Base-by-base conservation (phyloP, 2,329 filamentous ascomycete species). In the Diaporthe vaccinii region DNA sequence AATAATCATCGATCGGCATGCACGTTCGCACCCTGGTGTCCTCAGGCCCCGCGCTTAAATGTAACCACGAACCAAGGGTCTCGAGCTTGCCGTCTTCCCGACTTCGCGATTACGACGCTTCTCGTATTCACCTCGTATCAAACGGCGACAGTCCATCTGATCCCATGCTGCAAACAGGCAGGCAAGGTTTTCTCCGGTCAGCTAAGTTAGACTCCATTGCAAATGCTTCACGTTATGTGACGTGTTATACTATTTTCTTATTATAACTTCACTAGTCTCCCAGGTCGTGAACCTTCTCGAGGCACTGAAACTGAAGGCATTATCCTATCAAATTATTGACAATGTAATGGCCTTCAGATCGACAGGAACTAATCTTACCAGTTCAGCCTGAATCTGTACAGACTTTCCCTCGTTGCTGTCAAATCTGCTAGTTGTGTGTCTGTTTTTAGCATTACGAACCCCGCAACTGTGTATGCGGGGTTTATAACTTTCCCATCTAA, bases 11-110 rank as follows among this genome's bases (percentile, higher is more conserved):
- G 55, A 36, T 58, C 31, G 55, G 34, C 10, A 10, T 44, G 41
- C 41, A 20, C 15, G 36, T 14, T 39, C 22, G 8, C 31, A 8
- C 28, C 53, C 28, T 34, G 15, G 41, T 44, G 15, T 34, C 55
- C 36, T 31, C 55, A 36, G 55, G 31, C 55, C 55, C 55, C 55
- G 55, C 55, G 55, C 28, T 58, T 14, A 36, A 58, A 58, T 58
- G 31, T 17, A n/a, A 58, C 55, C 55, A 58, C 55, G 22, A 58
- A 36, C 55, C 34, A 5, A 17, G 4, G 12, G 20, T 58, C 55
- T n/a, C n/a, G n/a, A n/a, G n/a, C n/a, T 44, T 58, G 55, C 20
- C 31, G 55, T 34, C 14, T 58, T 58, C 17, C 55, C 55, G 55
- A 36, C 31, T 58, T 58, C 3, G 28, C 55, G 31, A 36, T 58